Base-by-base conservation (phyloP, 495 filamentous ascomycete species). In the Aspergillus ostianus region DNA sequence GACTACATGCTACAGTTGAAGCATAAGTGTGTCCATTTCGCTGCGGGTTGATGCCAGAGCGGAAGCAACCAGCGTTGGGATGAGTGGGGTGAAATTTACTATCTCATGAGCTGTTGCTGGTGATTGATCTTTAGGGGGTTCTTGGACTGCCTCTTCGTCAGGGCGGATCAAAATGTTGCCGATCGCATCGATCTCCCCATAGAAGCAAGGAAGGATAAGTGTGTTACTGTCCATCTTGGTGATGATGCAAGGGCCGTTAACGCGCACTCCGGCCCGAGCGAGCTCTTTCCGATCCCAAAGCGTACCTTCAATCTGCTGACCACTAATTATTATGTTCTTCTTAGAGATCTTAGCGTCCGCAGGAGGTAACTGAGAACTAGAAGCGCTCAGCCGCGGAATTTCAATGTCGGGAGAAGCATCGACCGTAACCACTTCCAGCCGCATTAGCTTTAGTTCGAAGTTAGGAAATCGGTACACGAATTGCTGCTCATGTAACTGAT, bases 161-260 rank as follows among this genome's bases (percentile, higher is more conserved):
- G 76, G 72, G 0, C 69, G 71, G 56, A 82, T 82, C 46, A 80
- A 62, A 17, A 82, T 80, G 59, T 82, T 82, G 3, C 64, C 64
- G 9, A 62, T 60, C 15, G 23, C 29, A 32, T 66, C 60, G 19
- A 63, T 63, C 20, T 62, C 64, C 3, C 64, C 59, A 17, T 57
- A 66, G 50, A 41, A 62, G 1, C 79, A 78, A 0, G 79, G 80
- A 20, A 80, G 70, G 27, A 82, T 76, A 0, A 81, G 61, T 0
- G 79, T 81, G 60, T 80, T 82, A 55, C 77, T 80, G 57, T 81
- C 80, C 75, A 79, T 81, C 47, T 82, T 77, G 4, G 71, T 75
- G 49, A 82, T 66, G 26, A 81, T 73, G 46, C 77, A 81, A 8
- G 80, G 80, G 0, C 80, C 80, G 0, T 56, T n/a, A 4, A 81